Evolutionary conservation across 495 filamentous ascomycete genomes (phyloP), one percentile per base, ranked within the genome.

Genomic region (Hypoxylon fuscum): DNA sequence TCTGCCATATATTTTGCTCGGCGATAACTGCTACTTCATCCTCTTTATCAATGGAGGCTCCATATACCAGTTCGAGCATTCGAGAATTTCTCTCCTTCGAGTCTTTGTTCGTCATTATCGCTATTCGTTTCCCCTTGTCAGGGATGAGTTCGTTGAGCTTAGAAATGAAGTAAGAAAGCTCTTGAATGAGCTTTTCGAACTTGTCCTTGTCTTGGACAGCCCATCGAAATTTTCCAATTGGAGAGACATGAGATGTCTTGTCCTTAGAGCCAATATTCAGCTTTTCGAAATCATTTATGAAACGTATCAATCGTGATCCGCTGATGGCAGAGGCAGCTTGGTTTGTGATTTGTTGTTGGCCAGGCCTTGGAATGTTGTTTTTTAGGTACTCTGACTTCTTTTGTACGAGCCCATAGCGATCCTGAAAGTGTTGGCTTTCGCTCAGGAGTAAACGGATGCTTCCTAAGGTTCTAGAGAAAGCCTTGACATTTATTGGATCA

Each of bases 91-190:
- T 17, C 27, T 34, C 31, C 4, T 34, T 34, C 31, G 14, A 55
- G 27, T 50, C 45, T 12, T n/a, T 10, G 11, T 35, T 11, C 3
- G 18, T 47, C 29, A 34, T 22, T 10, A 1, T 14, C 18, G 34
- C 7, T 32, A 15, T 20, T 14, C 45, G 14, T 14, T 38, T n/a
- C 15, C 11, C n/a, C 9, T 14, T 55, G 45, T 31, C 25, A 0
- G 68, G 70, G 9, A 73, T 45, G 12, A 73, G 15, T 10, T 57
- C 41, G 6, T 50, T 61, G n/a, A 73, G 68, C 20, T 64, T 69
- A 1, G 57, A 44, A 3, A 59, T 53, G 34, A 73, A 72, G 41
- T 68, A 31, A 7, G 46, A 25, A 1, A 73, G 44, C 10, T 73
- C 66, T 21, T 21, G 9, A 4, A 70, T 35, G 1, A 73, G 40